Evolutionary conservation across 148 eudicot genomes (phyloP), one percentile per base, ranked within the genome.

Genomic region (Euryodendron excelsum): DNA sequence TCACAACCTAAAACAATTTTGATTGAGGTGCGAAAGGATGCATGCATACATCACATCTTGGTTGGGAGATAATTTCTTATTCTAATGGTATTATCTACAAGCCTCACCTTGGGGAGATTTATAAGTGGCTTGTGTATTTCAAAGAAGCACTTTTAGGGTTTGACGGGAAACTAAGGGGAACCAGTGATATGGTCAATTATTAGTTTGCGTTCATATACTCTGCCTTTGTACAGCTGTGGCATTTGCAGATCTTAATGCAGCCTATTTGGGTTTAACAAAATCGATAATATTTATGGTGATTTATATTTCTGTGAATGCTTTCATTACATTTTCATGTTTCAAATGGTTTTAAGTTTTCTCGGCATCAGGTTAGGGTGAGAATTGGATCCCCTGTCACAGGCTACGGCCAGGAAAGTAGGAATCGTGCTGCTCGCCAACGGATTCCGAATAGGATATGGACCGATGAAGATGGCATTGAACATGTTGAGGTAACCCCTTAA

Each of bases 351-450:
- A 47, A 20, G 61, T 7, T 76, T 67, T 41, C 41, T 65, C 31
- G 81, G 34, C 41, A 72, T 72, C 84, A 94, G 98, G 97, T 94
- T 50, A 86, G 86, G 75, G 91, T 92, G 69, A 84, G 98, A 72
- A 89, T 94, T 80, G 98, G 98, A 55, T 87, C 93, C 45, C 98
- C 98, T 37, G 81, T 94, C 58, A 92, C 89, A 33, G 98, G 98
- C 41, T 94, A 92, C 77, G 98, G 98, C 59, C 94, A 92, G 83
- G 98, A 94, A 79, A 85, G 89, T 64, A 89, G 94, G 83, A 94
- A 92, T 74, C 94, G 98, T 47, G 91, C 96, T 85, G 97, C 98
- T 79, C 93, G 97, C 73, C 97, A 92, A 76, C 89, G 89, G 62
- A 84, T 94, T 53, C 92, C 97, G 21, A 77, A 89, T 79, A 92